phyloP scores from a whole-genome alignment of 1,284 basidiomycete species.

The Ganoderma sinense region DNA sequence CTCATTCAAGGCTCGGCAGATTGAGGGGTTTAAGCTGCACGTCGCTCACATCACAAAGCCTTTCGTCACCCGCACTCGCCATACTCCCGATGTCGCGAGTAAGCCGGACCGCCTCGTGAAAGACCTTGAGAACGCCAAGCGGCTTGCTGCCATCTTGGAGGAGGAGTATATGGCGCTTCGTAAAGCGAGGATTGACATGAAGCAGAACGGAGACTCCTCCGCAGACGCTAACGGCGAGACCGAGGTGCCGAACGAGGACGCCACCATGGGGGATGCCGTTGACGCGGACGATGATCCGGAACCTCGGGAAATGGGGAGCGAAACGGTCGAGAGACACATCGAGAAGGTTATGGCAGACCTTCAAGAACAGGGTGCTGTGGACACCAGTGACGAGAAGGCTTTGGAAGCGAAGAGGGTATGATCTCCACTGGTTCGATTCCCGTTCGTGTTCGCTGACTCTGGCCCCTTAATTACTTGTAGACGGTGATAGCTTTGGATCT shows the following conservation, averaged over 20 bases:
- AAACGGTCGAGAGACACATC: slow-evolving; percentile 77
- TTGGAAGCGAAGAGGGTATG: slow-evolving; percentile 75
- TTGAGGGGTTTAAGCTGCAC: slow-evolving; percentile 93
- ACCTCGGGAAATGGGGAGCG: slow-evolving; percentile 66
- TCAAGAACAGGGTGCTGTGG: slow-evolving; percentile 64
- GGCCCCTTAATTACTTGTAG: slow-evolving; percentile 45
- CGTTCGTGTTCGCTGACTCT: slow-evolving; percentile 16
- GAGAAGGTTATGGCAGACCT: slow-evolving; percentile 77
- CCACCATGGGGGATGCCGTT: slow-evolving; percentile 51
- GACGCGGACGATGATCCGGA: slow-evolving; percentile 63
- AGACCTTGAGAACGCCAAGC: slow-evolving; percentile 79
- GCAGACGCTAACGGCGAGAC: slow-evolving; percentile 27
- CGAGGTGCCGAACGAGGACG: slow-evolving; percentile 45
- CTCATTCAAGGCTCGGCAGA: slow-evolving; percentile 54
- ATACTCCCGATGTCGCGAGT: slow-evolving; percentile 83
- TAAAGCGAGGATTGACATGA: slow-evolving; percentile 47
- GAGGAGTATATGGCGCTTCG: slow-evolving; percentile 65
- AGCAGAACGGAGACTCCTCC: slow-evolving; percentile 28
- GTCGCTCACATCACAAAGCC: slow-evolving; percentile 85
- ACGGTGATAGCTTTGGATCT: slow-evolving; percentile 82
- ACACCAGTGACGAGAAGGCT: slow-evolving; percentile 66
- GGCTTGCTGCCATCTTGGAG: slow-evolving; percentile 77
- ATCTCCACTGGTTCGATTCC: slow-evolving; percentile 23
- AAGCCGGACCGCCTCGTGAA: slow-evolving; percentile 79
- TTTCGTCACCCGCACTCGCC: slow-evolving; percentile 79